Evolutionary conservation across 164 flowering plant genomes (phyloP).

Genomic region (Platanus orientalis): DNA sequence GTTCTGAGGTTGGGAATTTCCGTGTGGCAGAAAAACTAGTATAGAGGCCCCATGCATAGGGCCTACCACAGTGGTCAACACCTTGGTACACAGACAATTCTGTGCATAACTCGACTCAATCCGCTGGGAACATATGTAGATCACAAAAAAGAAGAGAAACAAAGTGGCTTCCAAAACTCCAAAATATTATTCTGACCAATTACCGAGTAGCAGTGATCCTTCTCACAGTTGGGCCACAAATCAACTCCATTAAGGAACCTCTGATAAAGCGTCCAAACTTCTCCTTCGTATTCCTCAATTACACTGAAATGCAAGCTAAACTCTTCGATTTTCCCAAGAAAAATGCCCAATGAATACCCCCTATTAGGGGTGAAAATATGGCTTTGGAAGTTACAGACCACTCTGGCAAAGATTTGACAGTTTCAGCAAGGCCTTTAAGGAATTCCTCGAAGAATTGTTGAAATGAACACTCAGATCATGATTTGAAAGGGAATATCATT

Average conservation of each 20-base stretch:
- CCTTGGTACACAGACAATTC: neutral
- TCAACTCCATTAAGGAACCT: slow-evolving; percentile 18
- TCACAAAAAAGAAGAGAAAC: neutral
- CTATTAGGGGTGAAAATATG: slow-evolving; percentile 72
- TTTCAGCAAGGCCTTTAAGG: slow-evolving; percentile 66
- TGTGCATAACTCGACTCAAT: neutral
- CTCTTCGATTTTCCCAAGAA: slow-evolving; percentile 45
- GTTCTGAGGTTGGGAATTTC: too few relatives aligned
- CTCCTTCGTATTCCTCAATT: slow-evolving; percentile 55
- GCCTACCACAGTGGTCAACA: neutral
- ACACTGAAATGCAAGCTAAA: slow-evolving; percentile 49
- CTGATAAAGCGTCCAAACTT: slow-evolving; percentile 65
- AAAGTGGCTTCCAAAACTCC: slow-evolving; percentile 10
- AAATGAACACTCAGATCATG: slow-evolving; percentile 12
- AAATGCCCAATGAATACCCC: slow-evolving; percentile 72
- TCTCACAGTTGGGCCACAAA: slow-evolving; percentile 77
- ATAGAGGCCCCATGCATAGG: neutral
- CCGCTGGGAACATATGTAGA: neutral
- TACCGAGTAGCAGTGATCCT: slow-evolving; percentile 85
- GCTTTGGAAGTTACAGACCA: slow-evolving; percentile 57
- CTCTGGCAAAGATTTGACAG: slow-evolving; percentile 51
- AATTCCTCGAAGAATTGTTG: slow-evolving; percentile 79
- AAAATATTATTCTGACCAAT: slow-evolving; percentile 58
- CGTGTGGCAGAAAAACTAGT: neutral
- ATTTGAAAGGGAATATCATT: neutral